A percentile compares a stretch with the other conserved stretches of the same genome.
phyloP scores from a whole-genome alignment of 2,329 filamentous ascomycete species.

The Corniculantispora saksenae region DNA sequence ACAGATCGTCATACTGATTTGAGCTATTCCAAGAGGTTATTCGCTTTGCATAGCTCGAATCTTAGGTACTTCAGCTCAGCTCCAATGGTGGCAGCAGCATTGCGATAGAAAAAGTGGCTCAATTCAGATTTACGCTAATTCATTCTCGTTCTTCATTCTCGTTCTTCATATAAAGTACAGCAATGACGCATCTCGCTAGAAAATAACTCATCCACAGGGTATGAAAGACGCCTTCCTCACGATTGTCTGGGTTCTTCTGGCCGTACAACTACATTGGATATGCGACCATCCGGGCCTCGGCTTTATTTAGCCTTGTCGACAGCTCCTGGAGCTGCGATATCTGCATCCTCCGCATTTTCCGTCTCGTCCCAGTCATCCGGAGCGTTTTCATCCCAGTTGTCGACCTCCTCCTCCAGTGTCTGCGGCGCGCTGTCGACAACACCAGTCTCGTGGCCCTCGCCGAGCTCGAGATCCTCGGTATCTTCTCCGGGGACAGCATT shows the following conservation, averaged over 20 bases:
- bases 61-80: no score
- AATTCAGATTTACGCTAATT: neutral
- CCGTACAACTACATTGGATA: neutral
- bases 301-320: neutral
- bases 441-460: constrained; percentile 68
- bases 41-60: no score
- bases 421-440: constrained; percentile 44
- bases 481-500: constrained; percentile 65
- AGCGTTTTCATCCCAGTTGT: constrained; percentile 91
- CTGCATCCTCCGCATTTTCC: constrained; percentile 37
- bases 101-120: neutral
- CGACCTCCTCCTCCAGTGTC: constrained; percentile 76
- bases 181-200: neutral
- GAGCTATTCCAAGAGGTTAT: no score
- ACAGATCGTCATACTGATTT: no score
- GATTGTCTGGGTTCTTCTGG: neutral
- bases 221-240: neutral
- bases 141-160: constrained; percentile 15
- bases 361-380: constrained; percentile 60
- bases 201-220: neutral
- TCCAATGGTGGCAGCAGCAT: no score
- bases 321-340: constrained; percentile 22
- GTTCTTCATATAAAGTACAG: constrained; percentile 10
- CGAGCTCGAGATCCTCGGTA: constrained; percentile 74
- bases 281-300: neutral